Base-by-base conservation (phyloP, 73 alveolate genomes). In the Blepharisma japonicum region DNA sequence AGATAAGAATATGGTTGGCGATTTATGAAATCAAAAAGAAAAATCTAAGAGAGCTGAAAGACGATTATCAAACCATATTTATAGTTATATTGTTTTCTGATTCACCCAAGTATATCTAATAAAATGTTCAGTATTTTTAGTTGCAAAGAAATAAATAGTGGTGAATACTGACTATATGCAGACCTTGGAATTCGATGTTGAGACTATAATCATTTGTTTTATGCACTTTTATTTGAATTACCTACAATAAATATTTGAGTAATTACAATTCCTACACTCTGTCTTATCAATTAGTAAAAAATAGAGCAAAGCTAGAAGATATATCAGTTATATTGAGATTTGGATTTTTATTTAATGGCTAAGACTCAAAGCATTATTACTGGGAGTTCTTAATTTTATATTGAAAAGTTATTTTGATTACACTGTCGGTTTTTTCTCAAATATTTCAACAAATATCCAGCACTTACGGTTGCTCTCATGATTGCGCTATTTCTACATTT, bases 301-400 rank as follows among this genome's bases (percentile, higher is more conserved):
- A 53, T 53, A 53, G 23, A 53, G 3, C 0, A 0, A n/a, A 53
- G 32, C 3, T 53, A 53, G 23, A 53, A 20, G 18, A 53, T n/a
- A n/a, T 53, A n/a, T n/a, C 68, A 14, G 32, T n/a, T 1, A n/a
- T 1, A 53, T 53, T 20, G 23, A 53, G 23, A 53, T n/a, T 53
- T n/a, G 68, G 68, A 53, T 53, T 53, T 53, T 53, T 53, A 53
- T n/a, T 20, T n/a, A 53, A n/a, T n/a, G 68, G 68, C 6, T 53
- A 53, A 1, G 3, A 20, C 18, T 53, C 68, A 53, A 20, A 53
- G 23, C 3, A n/a, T 53, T 53, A 53, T 20, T 53, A 53, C 3
- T 53, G 68, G 23, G 68, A 53, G 68, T 53, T 53, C 68, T 53
- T 53, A n/a, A 53, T n/a, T 3, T 53, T 53, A n/a, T 53, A 53